These are phyloP conservation scores for Dittrichia graveolens DNA, from an alignment of 129 eudicot genomes.

Conservation along the genomic window DNA sequence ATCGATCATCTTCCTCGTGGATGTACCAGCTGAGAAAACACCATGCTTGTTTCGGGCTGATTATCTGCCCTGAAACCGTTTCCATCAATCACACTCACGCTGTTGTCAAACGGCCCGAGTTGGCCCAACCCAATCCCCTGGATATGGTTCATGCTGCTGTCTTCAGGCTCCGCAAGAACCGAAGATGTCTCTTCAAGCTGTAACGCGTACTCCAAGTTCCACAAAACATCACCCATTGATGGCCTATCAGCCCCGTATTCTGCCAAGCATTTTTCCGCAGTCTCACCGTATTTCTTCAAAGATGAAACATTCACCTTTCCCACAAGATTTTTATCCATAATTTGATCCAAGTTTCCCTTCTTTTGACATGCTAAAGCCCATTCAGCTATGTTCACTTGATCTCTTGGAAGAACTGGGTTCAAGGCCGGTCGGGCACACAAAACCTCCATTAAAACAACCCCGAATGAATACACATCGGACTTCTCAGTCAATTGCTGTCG, in stretches of 20 bases:
- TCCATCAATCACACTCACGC: constrained; percentile 72
- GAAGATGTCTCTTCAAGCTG: constrained; percentile 93
- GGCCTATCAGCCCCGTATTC: constrained; percentile 96
- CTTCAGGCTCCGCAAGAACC: constrained; percentile 80
- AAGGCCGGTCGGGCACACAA: constrained; percentile 89
- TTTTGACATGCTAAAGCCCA: constrained; percentile 98
- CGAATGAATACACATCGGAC: constrained; percentile 94
- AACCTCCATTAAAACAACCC: constrained; percentile 94
- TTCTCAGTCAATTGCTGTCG: constrained; percentile 95
- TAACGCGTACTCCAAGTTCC: constrained; percentile 94
- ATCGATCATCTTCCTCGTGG: constrained; percentile 82
- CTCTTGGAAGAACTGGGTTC: constrained; percentile 93
- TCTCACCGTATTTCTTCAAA: constrained; percentile 88
- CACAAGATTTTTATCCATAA: constrained; percentile 65
- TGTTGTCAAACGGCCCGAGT: constrained; percentile 66
- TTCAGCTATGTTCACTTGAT: constrained; percentile 97
- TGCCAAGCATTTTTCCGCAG: constrained; percentile 88
- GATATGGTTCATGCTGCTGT: constrained; percentile 93
- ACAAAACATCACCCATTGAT: constrained; percentile 95
- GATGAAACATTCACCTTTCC: constrained; percentile 86
- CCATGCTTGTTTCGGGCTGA: constrained; percentile 74
- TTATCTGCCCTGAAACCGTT: constrained; percentile 59
- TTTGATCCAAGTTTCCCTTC: constrained; percentile 84
- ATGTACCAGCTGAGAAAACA: constrained; percentile 91
- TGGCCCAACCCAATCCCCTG: constrained; percentile 62